Conservation (phyloP, 2,329 filamentous ascomycete species). For the Sarocladium kiliense region DNA sequence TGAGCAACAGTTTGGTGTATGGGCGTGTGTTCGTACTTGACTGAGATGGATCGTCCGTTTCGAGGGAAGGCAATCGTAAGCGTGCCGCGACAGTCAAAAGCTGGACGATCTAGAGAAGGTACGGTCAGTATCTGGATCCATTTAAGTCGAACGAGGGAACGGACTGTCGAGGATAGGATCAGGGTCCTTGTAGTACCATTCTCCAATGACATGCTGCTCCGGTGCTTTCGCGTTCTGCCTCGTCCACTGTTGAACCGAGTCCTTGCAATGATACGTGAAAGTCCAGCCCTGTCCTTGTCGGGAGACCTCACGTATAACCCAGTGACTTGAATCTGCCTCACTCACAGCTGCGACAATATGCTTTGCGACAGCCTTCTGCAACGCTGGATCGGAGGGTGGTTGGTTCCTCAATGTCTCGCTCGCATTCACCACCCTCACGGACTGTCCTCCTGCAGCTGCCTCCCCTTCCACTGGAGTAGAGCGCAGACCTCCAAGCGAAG, state of each 20-base stretch:
- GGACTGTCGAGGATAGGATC: slow-evolving; percentile 41
- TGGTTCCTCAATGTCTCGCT: slow-evolving; percentile 44
- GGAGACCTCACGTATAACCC: slow-evolving; percentile 40
- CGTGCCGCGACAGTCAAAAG: slow-evolving; percentile 53
- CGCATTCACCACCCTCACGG: slow-evolving; percentile 34
- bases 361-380: slow-evolving; percentile 45
- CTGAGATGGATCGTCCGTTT: slow-evolving; percentile 38
- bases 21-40: slow-evolving; percentile 52
- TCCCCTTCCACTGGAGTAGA: slow-evolving; percentile 15
- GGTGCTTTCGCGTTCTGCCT: slow-evolving; percentile 38
- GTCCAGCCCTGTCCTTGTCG: slow-evolving; percentile 44
- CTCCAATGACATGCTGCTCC: slow-evolving; percentile 36
- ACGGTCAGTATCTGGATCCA: not conserved
- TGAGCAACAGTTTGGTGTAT: slow-evolving; percentile 52
- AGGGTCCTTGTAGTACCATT: slow-evolving; percentile 42
- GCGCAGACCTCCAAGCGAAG: slow-evolving; percentile 24
- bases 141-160: slow-evolving; percentile 13
- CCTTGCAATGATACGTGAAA: slow-evolving; percentile 48
- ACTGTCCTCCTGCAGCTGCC: slow-evolving; percentile 12
- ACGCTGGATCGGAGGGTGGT: slow-evolving; percentile 34
- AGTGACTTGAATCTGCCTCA: slow-evolving; percentile 41
- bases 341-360: slow-evolving; percentile 40
- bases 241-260: slow-evolving; percentile 47
- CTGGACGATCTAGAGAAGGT: slow-evolving; percentile 41
- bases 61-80: slow-evolving; percentile 46